Evolutionary conservation across 805 yeast species (phyloP).

Genomic region (Metschnikowia rubicola): DNA sequence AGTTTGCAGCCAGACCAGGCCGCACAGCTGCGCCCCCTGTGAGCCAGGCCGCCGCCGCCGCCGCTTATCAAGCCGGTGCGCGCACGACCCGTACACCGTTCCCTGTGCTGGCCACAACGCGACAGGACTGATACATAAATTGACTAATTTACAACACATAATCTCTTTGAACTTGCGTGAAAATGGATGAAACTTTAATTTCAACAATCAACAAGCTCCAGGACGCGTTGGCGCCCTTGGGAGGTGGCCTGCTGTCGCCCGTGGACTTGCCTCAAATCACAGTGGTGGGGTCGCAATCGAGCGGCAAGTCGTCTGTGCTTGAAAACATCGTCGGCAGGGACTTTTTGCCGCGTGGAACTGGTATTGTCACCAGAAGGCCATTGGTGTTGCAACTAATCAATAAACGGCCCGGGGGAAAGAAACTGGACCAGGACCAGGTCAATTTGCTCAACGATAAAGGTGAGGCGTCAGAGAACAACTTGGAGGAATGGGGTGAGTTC

Average conservation of each 20-base stretch:
- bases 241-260: constrained; percentile 85
- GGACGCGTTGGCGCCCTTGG: constrained; percentile 96
- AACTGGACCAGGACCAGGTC: constrained; percentile 35
- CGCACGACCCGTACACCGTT: not conserved
- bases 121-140: not conserved
- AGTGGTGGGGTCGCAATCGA: constrained; percentile 90
- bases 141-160: too few species aligned
- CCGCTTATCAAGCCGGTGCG: not conserved
- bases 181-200: constrained; percentile 75
- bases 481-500: constrained; percentile 96
- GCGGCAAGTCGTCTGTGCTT: constrained; percentile 84
- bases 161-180: not conserved
- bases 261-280: constrained; percentile 92
- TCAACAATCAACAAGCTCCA: constrained; percentile 85
- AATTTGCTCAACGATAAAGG: constrained; percentile 42
- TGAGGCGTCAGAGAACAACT: constrained; percentile 62
- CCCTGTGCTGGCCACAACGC: not conserved
- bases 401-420: constrained; percentile 43
- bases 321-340: constrained; percentile 91
- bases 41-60: not conserved
- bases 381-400: constrained; percentile 77
- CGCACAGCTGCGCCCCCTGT: not conserved
- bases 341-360: constrained; percentile 88
- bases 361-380: constrained; percentile 89
- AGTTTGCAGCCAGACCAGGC: not conserved